phyloP scores from a whole-genome alignment of 2,329 filamentous ascomycete species.

The Arthrinium puccinioides region DNA sequence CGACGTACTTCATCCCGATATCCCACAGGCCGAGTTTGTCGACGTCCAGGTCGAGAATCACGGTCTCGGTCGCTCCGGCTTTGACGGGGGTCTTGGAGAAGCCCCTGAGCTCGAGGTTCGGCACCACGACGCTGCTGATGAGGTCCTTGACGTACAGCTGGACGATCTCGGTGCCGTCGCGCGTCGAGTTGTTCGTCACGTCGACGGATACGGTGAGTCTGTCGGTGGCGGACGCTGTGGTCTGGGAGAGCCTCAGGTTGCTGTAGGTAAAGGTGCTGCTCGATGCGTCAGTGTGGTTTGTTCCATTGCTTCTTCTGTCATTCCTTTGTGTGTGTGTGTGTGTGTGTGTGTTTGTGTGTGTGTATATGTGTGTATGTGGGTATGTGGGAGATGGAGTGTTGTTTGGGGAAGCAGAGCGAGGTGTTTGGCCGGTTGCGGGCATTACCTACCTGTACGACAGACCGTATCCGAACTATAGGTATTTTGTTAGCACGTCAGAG shows the following conservation, averaged over 20 bases:
- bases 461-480: conserved; percentile 55
- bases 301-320: no score
- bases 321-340: not conserved
- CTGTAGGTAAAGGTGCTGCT: conserved; percentile 51
- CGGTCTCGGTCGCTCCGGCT: conserved; percentile 49
- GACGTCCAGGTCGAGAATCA: conserved; percentile 45
- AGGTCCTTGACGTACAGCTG: conserved; percentile 62
- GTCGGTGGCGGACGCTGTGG: conserved; percentile 37
- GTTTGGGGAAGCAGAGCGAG: no score
- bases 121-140: conserved; percentile 54
- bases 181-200: conserved; percentile 50
- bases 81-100: conserved; percentile 59
- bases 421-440: no score
- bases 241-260: conserved; percentile 41
- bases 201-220: conserved; percentile 52
- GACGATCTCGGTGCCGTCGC: conserved; percentile 59
- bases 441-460: conserved; percentile 43
- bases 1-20: conserved; percentile 31
- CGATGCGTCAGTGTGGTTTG: no score
- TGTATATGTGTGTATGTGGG: no score
- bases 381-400: not conserved
- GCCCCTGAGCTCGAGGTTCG: conserved; percentile 57
- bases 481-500: not conserved
- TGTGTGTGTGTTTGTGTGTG: no score
- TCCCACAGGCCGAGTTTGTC: conserved; percentile 50